phyloP scores from a whole-genome alignment of 2,329 filamentous ascomycete genomes.

The Neospermospora avenae region DNA sequence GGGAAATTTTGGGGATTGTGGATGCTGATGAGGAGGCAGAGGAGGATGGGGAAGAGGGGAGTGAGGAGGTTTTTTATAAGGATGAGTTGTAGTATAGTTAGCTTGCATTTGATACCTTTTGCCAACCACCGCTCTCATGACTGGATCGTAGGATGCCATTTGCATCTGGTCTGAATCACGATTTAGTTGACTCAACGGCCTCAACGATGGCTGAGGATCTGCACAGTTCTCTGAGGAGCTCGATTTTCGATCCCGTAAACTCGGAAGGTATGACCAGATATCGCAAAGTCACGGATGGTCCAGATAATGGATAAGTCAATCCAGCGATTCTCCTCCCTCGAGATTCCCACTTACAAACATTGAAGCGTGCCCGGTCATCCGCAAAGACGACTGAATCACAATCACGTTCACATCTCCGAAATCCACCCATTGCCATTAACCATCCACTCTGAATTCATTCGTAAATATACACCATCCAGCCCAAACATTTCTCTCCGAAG shows the following conservation, averaged over 20 bases:
- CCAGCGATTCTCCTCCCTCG: too few species aligned
- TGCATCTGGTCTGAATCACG: background rate
- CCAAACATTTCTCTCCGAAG: background rate
- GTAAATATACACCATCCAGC: conserved; percentile 19
- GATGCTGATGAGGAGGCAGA: conserved; percentile 52
- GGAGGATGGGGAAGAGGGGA: conserved; percentile 36
- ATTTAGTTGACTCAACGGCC: background rate
- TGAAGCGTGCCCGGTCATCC: too few species aligned
- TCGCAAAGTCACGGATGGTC: too few species aligned
- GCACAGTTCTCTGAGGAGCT: too few species aligned
- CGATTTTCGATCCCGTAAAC: too few species aligned
- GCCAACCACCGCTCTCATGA: too few species aligned
- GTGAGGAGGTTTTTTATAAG: conserved; percentile 48
- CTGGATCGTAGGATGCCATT: background rate
- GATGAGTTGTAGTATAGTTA: conserved; percentile 45
- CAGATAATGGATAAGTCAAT: too few species aligned
- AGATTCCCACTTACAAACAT: too few species aligned
- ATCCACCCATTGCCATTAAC: conserved; percentile 4
- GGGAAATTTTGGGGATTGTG: conserved; percentile 69
- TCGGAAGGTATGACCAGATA: too few species aligned
- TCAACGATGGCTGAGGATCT: background rate
- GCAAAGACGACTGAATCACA: background rate
- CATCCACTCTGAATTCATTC: conserved; percentile 16
- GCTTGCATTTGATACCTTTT: background rate
- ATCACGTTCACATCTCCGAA: background rate